phyloP scores from a whole-genome alignment of 768 basidiomycete species.

The Dendrothele bispora region DNA sequence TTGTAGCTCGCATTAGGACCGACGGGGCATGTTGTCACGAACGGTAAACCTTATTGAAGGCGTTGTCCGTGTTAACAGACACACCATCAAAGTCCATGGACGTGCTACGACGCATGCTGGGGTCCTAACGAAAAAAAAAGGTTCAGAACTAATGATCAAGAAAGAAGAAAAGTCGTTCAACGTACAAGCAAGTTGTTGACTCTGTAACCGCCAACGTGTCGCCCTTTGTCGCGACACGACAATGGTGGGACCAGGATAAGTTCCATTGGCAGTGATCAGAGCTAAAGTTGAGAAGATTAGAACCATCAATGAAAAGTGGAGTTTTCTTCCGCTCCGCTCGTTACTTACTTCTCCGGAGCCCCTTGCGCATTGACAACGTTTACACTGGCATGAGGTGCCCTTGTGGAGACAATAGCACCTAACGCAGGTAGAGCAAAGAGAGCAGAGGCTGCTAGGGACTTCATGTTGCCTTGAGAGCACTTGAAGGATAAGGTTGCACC shows the following conservation, averaged over 20 bases:
- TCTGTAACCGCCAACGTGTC: constrained; percentile 40
- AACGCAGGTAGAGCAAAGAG: constrained; percentile 1
- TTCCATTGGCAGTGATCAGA: constrained; percentile 23
- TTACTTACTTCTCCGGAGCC: constrained; percentile 42
- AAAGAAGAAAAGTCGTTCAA: not conserved
- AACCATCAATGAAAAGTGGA: not conserved
- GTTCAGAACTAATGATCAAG: not conserved
- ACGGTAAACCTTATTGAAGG: constrained; percentile 36
- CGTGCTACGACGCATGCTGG: constrained; percentile 29
- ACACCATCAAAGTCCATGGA: constrained; percentile 29
- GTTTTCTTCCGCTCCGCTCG: constrained; percentile 2
- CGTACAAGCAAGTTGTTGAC: constrained; percentile 39
- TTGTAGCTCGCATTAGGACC: constrained; percentile 33
- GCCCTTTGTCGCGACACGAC: constrained; percentile 41
- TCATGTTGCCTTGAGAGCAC: no score
- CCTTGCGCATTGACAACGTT: constrained; percentile 38
- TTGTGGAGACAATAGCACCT: not conserved
- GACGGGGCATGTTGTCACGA: constrained; percentile 45
- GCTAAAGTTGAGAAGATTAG: not conserved
- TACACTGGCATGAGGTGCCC: constrained; percentile 32
- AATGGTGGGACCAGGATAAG: constrained; percentile 49
- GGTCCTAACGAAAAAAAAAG: constrained; percentile 17
- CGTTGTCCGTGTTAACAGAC: constrained; percentile 20
- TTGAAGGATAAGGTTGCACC: no score
- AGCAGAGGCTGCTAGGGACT: constrained; percentile 4